Evolutionary conservation across 768 basidiomycete genomes (phyloP).

Genomic region (Stropharia rugosoannulata): DNA sequence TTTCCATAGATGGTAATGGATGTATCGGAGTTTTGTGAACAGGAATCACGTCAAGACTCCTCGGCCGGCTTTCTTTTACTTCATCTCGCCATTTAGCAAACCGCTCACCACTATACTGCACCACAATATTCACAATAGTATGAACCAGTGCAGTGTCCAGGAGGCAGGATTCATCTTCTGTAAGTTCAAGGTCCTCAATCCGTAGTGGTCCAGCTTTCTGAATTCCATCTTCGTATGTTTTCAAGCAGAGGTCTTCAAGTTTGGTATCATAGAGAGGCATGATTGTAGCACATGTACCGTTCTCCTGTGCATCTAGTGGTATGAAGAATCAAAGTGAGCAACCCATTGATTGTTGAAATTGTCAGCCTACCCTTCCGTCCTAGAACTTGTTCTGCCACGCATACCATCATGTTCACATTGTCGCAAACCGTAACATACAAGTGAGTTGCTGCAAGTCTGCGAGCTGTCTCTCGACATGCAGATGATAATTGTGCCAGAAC

Average conservation of each 20-base stretch:
- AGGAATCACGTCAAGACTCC: slow-evolving; percentile 21
- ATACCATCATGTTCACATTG: slow-evolving; percentile 35
- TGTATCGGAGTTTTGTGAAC: slow-evolving; percentile 26
- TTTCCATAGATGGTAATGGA: slow-evolving; percentile 32
- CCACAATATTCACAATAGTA: slow-evolving; percentile 27
- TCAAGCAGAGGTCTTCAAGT: slow-evolving; percentile 22
- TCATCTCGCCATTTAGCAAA: slow-evolving; percentile 23
- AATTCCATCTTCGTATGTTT: slow-evolving; percentile 19
- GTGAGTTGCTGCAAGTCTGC: not conserved
- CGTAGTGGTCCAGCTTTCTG: slow-evolving; percentile 22
- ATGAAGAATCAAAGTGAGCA: too few relatives aligned
- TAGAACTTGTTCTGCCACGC: slow-evolving; percentile 30
- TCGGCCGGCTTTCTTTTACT: slow-evolving; percentile 15
- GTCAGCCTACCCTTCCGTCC: slow-evolving; percentile 25
- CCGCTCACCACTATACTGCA: slow-evolving; percentile 26
- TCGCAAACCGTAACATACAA: slow-evolving; percentile 26
- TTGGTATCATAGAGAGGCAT: slow-evolving; percentile 25
- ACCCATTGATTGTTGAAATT: too few relatives aligned
- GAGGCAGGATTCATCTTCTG: slow-evolving; percentile 11
- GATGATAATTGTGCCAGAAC: not conserved
- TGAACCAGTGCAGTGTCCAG: slow-evolving; percentile 19
- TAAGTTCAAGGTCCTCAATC: slow-evolving; percentile 25
- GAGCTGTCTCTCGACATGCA: slow-evolving; percentile 4
- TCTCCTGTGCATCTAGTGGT: slow-evolving; percentile 29
- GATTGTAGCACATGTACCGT: slow-evolving; percentile 36